phyloP scores from a whole-genome alignment of 2,329 filamentous ascomycete species.

The Trichoderma asperellum region DNA sequence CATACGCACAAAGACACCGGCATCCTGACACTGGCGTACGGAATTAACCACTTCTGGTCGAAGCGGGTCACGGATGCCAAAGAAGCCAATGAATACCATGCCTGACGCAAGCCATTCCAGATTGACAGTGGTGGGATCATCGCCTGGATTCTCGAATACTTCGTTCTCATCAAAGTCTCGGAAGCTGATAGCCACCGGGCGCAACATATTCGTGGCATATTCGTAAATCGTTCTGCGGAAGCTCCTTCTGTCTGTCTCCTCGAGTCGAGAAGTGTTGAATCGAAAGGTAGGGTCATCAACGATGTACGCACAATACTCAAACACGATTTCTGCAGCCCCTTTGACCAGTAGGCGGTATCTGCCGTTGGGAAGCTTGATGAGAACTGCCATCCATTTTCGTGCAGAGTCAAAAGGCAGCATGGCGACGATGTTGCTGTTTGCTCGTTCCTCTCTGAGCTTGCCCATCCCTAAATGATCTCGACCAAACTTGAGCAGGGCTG shows the following conservation, averaged over 20 bases:
- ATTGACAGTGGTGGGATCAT: slow-evolving; percentile 43
- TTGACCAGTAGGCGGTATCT: slow-evolving; percentile 59
- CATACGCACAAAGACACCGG: slow-evolving; percentile 69
- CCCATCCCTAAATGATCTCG: slow-evolving; percentile 55
- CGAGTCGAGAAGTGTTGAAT: slow-evolving; percentile 37
- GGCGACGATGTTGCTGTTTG: slow-evolving; percentile 50
- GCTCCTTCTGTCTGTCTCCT: slow-evolving; percentile 39
- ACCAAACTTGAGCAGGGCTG: slow-evolving; percentile 55
- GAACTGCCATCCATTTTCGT: slow-evolving; percentile 60
- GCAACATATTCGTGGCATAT: slow-evolving; percentile 71
- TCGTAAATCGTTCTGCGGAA: slow-evolving; percentile 43
- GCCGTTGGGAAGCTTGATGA: slow-evolving; percentile 51
- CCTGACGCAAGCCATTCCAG: slow-evolving; percentile 52
- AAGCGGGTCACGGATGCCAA: slow-evolving; percentile 72
- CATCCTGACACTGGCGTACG: slow-evolving; percentile 63
- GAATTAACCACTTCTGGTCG: slow-evolving; percentile 64
- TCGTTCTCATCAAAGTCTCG: slow-evolving; percentile 74
- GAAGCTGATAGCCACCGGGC: slow-evolving; percentile 76
- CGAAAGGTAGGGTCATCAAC: slow-evolving; percentile 50
- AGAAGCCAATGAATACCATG: slow-evolving; percentile 49
- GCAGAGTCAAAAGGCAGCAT: slow-evolving; percentile 60
- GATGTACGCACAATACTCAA: slow-evolving; percentile 49
- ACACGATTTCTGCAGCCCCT: slow-evolving; percentile 61
- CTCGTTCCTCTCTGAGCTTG: slow-evolving; percentile 50
- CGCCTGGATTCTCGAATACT: slow-evolving; percentile 55